Percentiles rank a stretch among this genome's conserved stretches.
These are phyloP conservation scores for Achlya hypogyna DNA, from an alignment of 352 stramenopile species.

Conservation along the genomic window DNA sequence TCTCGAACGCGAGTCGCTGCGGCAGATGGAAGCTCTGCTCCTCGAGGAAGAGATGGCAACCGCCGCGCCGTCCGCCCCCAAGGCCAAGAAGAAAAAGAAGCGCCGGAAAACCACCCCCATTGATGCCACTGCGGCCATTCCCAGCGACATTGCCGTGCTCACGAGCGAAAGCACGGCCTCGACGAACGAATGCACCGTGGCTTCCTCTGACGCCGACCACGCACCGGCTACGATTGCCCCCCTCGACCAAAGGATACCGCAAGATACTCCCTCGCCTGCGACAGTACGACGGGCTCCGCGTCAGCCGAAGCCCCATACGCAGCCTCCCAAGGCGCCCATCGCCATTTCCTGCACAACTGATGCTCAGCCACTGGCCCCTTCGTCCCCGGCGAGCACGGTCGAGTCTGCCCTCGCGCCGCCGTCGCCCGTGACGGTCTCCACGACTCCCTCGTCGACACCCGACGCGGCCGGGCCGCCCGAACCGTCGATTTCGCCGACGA, in stretches of 20 bases:
- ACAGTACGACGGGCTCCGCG: not conserved
- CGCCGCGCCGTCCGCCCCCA: not conserved
- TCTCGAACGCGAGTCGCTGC: constrained; percentile 51
- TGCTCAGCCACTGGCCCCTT: not conserved
- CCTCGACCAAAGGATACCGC: not conserved
- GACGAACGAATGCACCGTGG: too few species aligned
- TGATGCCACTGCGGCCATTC: not conserved
- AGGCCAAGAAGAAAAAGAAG: constrained; percentile 31
- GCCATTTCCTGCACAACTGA: too few species aligned
- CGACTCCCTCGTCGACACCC: not conserved
- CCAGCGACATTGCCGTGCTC: too few species aligned
- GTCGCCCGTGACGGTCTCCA: too few species aligned
- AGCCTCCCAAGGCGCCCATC: too few species aligned
- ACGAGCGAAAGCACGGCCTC: too few species aligned
- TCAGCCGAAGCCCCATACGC: too few species aligned
- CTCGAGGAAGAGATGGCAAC: constrained; percentile 28
- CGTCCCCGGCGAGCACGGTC: not conserved
- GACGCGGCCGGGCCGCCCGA: too few species aligned
- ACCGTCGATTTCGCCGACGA: not conserved
- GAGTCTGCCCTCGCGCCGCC: not conserved
- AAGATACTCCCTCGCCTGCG: not conserved
- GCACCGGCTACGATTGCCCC: not conserved
- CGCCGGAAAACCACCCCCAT: constrained; percentile 22
- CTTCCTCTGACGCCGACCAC: constrained; percentile 22
- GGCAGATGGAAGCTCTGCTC: constrained; percentile 70